phyloP scores from a whole-genome alignment of 345 rosid species.

The Eucalyptus sp. region DNA sequence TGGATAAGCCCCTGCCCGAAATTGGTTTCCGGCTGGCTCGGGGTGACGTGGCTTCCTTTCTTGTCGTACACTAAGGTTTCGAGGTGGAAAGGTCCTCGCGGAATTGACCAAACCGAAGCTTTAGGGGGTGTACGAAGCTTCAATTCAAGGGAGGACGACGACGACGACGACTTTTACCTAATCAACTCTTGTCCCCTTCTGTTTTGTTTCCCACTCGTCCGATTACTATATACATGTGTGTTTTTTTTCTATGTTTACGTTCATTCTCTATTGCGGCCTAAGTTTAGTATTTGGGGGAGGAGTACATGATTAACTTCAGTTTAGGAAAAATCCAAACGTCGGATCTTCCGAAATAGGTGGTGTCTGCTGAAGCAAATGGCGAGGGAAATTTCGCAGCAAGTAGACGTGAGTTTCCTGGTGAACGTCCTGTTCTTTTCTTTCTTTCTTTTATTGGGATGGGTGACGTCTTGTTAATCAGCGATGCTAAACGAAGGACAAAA shows the following conservation, averaged over 20 bases:
- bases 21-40: neutral
- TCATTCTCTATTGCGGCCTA: neutral
- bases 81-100: neutral
- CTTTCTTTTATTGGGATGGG: too few species aligned
- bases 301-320: neutral
- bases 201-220: neutral
- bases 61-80: neutral
- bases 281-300: neutral
- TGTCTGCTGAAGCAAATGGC: neutral
- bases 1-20: neutral
- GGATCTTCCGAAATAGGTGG: neutral
- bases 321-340: neutral
- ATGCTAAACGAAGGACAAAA: neutral
- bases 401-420: neutral
- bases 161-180: neutral
- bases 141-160: neutral
- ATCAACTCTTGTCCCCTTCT: neutral
- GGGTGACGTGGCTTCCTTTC: neutral
- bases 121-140: neutral
- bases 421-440: neutral
- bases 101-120: neutral
- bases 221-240: neutral
- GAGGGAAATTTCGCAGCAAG: neutral
- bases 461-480: neutral
- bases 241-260: neutral